Percentiles rank a stretch among this genome's conserved stretches.
phyloP scores from a whole-genome alignment of 495 filamentous ascomycete genomes.

The Lepraria neglecta region DNA sequence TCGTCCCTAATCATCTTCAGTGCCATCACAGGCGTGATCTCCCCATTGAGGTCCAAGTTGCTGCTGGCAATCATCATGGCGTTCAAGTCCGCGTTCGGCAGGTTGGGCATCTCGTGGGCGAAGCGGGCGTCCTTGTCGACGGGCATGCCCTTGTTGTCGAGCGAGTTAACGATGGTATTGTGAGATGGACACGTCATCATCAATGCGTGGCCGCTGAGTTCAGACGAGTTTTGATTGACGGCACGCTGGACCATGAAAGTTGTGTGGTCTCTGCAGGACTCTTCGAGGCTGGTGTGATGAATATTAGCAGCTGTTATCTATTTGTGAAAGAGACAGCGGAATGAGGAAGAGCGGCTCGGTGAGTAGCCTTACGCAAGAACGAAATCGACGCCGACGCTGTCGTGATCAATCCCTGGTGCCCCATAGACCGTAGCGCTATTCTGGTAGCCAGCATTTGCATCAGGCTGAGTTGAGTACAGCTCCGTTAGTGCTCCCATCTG shows the following conservation, averaged over 20 bases:
- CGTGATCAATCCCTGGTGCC: slow-evolving; percentile 50
- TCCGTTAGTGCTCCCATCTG: background rate
- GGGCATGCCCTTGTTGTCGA: slow-evolving; percentile 7
- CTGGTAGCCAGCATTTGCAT: background rate
- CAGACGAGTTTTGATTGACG: slow-evolving; percentile 36
- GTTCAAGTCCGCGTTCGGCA: slow-evolving; percentile 65
- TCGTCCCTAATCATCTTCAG: slow-evolving; percentile 75
- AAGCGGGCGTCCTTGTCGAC: slow-evolving; percentile 63
- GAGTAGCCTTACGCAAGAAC: slow-evolving; percentile 75
- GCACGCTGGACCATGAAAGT: slow-evolving; percentile 50
- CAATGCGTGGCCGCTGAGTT: slow-evolving; percentile 38
- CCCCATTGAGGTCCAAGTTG: slow-evolving; percentile 77
- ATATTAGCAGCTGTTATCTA: background rate
- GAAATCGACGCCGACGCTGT: slow-evolving; percentile 89
- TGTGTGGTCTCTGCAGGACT: slow-evolving; percentile 91
- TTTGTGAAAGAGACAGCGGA: background rate
- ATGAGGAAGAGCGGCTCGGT: background rate
- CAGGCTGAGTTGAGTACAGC: too few species aligned
- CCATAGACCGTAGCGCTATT: background rate
- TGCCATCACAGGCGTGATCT: slow-evolving; percentile 96
- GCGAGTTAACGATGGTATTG: background rate
- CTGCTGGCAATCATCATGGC: slow-evolving; percentile 80
- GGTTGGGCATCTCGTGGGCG: slow-evolving; percentile 56
- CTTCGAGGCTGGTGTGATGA: slow-evolving; percentile 64
- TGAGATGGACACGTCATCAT: slow-evolving; percentile 31